phyloP scores from a whole-genome alignment of 225 moss, liverwort and hornwort genomes.

The Ulota crispa region DNA sequence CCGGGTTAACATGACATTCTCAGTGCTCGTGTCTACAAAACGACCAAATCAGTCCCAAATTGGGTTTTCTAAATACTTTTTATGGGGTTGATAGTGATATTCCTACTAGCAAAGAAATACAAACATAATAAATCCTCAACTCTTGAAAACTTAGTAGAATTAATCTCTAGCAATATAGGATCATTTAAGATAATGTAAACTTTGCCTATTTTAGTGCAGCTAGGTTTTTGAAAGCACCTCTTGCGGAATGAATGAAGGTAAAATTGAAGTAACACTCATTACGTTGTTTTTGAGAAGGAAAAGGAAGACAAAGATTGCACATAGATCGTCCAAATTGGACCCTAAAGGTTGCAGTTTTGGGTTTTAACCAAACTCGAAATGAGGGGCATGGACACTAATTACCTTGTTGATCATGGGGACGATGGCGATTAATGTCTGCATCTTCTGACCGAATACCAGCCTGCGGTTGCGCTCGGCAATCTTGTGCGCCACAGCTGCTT shows the following conservation, averaged over 20 bases:
- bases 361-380: not conserved
- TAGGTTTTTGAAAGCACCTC: not conserved
- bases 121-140: no score
- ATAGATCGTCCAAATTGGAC: not conserved
- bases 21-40: not conserved
- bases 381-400: not conserved
- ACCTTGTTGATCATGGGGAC: slow-evolving; percentile 56
- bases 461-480: slow-evolving; percentile 36
- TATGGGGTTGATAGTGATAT: no score
- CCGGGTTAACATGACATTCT: not conserved
- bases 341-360: not conserved
- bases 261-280: not conserved
- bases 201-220: not conserved
- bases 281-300: no score
- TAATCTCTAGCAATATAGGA: not conserved
- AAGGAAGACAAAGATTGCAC: not conserved
- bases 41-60: not conserved
- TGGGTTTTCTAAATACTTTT: not conserved
- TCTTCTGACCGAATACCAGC: slow-evolving; percentile 23
- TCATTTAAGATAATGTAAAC: not conserved
- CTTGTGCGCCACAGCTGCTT: slow-evolving; percentile 31
- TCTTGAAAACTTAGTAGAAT: not conserved
- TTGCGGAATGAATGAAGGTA: no score
- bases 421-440: slow-evolving; percentile 44
- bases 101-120: no score